These are phyloP conservation scores for Talaromyces sp. DNA, from an alignment of 2,329 filamentous ascomycete species.

Conservation along the genomic window DNA sequence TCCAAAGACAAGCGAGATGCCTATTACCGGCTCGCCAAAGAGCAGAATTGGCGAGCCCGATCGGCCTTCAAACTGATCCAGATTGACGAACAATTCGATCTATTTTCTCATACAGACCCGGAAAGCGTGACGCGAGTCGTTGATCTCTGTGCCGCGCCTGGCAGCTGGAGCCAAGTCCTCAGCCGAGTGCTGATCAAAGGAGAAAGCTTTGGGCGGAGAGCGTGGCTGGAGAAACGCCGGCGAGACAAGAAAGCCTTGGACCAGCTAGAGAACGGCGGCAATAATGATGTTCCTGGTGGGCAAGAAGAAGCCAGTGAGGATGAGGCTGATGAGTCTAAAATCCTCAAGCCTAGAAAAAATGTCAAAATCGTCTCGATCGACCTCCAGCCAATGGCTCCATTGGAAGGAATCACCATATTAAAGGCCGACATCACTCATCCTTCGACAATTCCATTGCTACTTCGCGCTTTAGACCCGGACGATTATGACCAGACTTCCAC, in stretches of 20 bases:
- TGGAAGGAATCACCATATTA: slow-evolving; percentile 86
- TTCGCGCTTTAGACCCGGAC: slow-evolving; percentile 75
- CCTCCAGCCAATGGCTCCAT: slow-evolving; percentile 87
- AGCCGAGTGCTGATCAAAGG: slow-evolving; percentile 90
- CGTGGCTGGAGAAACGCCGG: slow-evolving; percentile 81
- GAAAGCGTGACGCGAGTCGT: slow-evolving; percentile 84
- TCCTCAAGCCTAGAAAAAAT: slow-evolving; percentile 54
- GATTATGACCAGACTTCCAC: slow-evolving; percentile 40
- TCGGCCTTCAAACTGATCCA: slow-evolving; percentile 97
- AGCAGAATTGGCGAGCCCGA: slow-evolving; percentile 95
- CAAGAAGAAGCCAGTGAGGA: slow-evolving; percentile 27
- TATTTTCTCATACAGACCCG: slow-evolving; percentile 61
- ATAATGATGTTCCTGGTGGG: slow-evolving; percentile 11
- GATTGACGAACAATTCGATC: slow-evolving; percentile 91
- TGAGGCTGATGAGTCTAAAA: slow-evolving; percentile 20
- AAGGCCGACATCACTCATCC: slow-evolving; percentile 97
- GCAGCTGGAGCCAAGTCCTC: slow-evolving; percentile 95
- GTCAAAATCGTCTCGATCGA: slow-evolving; percentile 96
- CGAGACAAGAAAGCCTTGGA: slow-evolving; percentile 41
- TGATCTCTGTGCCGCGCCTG: slow-evolving; percentile 90
- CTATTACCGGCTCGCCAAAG: slow-evolving; percentile 95
- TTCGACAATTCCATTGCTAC: slow-evolving; percentile 82
- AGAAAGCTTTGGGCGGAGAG: slow-evolving; percentile 78
- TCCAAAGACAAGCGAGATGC: slow-evolving; percentile 98
- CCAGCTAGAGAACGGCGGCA: slow-evolving; percentile 15